phyloP scores from a whole-genome alignment of 208 protist genomes.

The Crithidia thermophila region DNA sequence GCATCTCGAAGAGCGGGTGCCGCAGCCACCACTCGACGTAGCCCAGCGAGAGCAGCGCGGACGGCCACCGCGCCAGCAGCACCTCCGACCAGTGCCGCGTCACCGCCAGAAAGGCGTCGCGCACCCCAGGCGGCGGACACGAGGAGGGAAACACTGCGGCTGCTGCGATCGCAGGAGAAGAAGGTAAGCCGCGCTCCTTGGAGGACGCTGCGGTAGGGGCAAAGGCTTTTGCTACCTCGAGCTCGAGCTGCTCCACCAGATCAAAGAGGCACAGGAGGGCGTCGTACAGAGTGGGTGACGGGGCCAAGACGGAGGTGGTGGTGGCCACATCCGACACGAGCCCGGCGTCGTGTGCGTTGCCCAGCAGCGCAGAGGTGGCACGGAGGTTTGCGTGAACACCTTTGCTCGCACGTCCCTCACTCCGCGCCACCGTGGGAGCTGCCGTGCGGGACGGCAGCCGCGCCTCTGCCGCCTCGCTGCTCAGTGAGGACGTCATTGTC shows the following conservation, averaged over 20 bases:
- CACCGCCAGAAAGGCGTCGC: slow-evolving; percentile 4
- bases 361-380: no score
- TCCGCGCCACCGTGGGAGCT: no score
- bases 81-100: slow-evolving; percentile 28
- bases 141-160: slow-evolving; percentile 1
- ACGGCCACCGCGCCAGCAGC: slow-evolving; percentile 39
- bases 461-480: no score
- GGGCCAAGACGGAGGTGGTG: no score
- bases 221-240: background rate
- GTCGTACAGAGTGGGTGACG: slow-evolving; percentile 3
- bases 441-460: no score
- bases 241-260: slow-evolving; percentile 22
- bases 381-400: no score
- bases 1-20: slow-evolving; percentile 17
- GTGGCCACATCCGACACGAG: no score
- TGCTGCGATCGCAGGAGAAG: background rate
- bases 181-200: background rate
- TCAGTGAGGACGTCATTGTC: no score
- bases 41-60: slow-evolving; percentile 34
- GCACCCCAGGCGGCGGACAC: background rate
- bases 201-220: background rate
- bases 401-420: no score
- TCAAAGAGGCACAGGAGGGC: slow-evolving; percentile 26
- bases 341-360: no score
- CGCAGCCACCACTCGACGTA: slow-evolving; percentile 71